Evolutionary conservation across 805 yeast species (phyloP).

Genomic region (Lachancea sp.): DNA sequence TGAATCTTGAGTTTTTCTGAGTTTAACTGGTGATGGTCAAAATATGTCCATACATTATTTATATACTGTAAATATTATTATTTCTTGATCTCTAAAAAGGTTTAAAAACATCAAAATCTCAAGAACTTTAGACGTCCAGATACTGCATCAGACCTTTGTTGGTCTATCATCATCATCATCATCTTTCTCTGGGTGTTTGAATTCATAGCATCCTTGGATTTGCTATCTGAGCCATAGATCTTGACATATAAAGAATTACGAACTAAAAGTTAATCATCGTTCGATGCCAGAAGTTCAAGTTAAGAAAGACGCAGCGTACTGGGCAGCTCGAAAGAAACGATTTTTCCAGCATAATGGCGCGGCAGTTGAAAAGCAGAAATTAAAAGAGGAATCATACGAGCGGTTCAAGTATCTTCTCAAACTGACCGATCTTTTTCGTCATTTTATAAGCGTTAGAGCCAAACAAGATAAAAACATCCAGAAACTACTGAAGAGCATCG

Average conservation of each 20-base stretch:
- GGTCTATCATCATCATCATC: too few species aligned
- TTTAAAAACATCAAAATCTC: too few species aligned
- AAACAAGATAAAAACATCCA: conserved; percentile 70
- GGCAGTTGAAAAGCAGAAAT: conserved; percentile 47
- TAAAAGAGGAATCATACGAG: conserved; percentile 62
- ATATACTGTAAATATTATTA: too few species aligned
- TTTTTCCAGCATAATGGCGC: conserved; percentile 50
- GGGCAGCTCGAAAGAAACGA: conserved; percentile 38
- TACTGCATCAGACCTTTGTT: too few species aligned
- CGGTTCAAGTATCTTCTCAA: conserved; percentile 77
- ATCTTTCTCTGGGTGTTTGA: too few species aligned
- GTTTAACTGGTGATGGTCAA: background rate
- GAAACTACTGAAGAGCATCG: conserved; percentile 51
- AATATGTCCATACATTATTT: background rate
- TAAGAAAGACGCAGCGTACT: conserved; percentile 1
- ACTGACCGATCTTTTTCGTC: conserved; percentile 79
- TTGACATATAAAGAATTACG: too few species aligned
- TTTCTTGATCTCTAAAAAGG: too few species aligned
- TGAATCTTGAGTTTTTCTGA: background rate
- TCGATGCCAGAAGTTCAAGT: background rate
- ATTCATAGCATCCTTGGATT: too few species aligned
- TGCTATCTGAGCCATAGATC: too few species aligned
- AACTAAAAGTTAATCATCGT: background rate
- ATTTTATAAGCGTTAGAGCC: conserved; percentile 77
- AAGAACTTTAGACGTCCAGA: too few species aligned